Evolutionary conservation across 225 moss, liverwort and hornwort species (phyloP).

Genomic region (Asterella californica): DNA sequence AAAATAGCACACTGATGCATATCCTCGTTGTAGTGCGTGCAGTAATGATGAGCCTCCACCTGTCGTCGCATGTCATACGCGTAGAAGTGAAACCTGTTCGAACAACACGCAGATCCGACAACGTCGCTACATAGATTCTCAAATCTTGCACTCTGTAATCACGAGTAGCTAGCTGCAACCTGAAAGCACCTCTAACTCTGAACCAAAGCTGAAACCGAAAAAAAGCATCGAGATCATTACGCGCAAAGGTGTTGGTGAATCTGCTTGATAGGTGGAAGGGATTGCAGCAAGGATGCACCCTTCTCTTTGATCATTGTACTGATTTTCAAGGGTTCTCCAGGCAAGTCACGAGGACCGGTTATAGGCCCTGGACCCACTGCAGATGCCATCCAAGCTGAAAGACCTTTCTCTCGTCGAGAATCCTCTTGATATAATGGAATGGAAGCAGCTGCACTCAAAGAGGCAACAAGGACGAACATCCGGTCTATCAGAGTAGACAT

Average conservation of each 20-base stretch:
- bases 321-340: constrained; percentile 21
- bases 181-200: too few relatives aligned
- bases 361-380: constrained; percentile 9
- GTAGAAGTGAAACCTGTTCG: constrained; percentile 70
- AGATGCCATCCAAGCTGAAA: background rate
- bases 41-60: constrained; percentile 85
- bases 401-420: background rate
- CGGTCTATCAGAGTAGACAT: too few relatives aligned
- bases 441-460: too few relatives aligned
- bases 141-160: background rate
- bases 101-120: background rate
- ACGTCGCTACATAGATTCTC: too few relatives aligned
- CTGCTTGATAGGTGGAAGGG: constrained; percentile 17
- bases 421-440: too few relatives aligned
- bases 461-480: too few relatives aligned
- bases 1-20: constrained; percentile 74
- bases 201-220: background rate
- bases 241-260: constrained; percentile 31
- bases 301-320: background rate
- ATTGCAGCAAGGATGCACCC: constrained; percentile 21
- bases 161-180: too few relatives aligned
- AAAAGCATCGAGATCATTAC: background rate
- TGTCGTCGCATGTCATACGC: constrained; percentile 71
- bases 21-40: constrained; percentile 68
- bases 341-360: background rate